A percentile compares a stretch with the other conserved stretches of the same genome.
Conservation (phyloP, 2,329 filamentous ascomycete genomes). For the Claviceps fusiformis region DNA sequence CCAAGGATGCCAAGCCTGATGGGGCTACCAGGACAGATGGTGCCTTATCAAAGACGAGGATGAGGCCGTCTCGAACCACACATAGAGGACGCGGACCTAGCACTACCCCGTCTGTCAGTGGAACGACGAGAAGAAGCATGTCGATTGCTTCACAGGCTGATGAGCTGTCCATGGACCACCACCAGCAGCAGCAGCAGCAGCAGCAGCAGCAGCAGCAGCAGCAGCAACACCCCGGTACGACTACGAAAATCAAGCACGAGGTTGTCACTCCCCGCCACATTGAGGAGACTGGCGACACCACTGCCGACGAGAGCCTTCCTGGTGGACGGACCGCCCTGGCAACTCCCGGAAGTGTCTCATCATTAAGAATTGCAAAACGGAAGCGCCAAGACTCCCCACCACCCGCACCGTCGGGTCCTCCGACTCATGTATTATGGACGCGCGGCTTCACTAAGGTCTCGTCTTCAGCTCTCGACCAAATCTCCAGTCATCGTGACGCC, state of each 20-base stretch:
- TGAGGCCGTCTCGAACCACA: conserved; percentile 22
- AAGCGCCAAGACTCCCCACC: conserved; percentile 40
- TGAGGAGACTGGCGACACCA: conserved; percentile 43
- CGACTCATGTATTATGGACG: conserved; percentile 60
- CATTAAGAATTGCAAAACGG: conserved; percentile 32
- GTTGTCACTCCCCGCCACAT: conserved; percentile 38
- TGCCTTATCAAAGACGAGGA: conserved; percentile 18
- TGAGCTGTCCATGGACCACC: conserved; percentile 31
- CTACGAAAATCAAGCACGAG: conserved; percentile 44
- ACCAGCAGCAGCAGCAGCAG: not conserved
- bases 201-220: conserved; percentile 6
- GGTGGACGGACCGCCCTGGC: conserved; percentile 24
- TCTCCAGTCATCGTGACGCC: conserved; percentile 62
- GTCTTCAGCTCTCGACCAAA: conserved; percentile 59
- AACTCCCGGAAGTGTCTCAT: conserved; percentile 24
- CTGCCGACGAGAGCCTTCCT: conserved; percentile 37
- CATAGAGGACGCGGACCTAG: conserved; percentile 22
- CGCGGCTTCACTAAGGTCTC: conserved; percentile 63
- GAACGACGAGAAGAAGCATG: conserved; percentile 28
- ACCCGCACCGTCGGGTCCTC: conserved; percentile 35
- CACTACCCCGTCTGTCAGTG: conserved; percentile 21
- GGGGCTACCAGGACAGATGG: conserved; percentile 11
- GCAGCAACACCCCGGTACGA: conserved; percentile 14
- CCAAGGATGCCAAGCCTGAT: conserved; percentile 8
- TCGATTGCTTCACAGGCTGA: conserved; percentile 34